Percentiles rank a stretch among this genome's conserved stretches.
Conservation (phyloP, 257 asterid genomes). For the Scutellaria barbata region DNA sequence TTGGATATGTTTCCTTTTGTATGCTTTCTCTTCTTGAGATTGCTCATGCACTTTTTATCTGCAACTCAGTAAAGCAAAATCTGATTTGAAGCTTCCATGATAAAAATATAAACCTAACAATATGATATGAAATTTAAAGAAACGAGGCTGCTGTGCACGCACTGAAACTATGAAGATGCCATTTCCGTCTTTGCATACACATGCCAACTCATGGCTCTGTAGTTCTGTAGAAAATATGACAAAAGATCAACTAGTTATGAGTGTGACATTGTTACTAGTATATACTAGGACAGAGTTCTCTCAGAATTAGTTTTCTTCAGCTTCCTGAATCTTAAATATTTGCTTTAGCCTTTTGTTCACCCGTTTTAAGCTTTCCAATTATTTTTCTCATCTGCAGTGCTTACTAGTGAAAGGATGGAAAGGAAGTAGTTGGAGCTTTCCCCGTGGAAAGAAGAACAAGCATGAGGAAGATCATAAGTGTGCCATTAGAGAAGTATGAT, state of each 20-base stretch:
- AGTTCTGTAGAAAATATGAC: background rate
- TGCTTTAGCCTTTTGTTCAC: no score
- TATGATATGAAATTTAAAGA: constrained; percentile 8
- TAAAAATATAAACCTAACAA: background rate
- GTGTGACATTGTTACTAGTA: background rate
- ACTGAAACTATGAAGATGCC: background rate
- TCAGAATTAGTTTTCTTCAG: background rate
- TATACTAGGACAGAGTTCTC: background rate
- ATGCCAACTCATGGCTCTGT: background rate
- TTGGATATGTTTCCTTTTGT: constrained; percentile 3
- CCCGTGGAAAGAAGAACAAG: constrained; percentile 86
- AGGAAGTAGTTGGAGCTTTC: constrained; percentile 94
- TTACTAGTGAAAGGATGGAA: constrained; percentile 89
- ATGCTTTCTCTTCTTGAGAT: background rate
- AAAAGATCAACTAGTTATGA: background rate
- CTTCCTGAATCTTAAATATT: background rate
- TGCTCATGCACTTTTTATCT: background rate
- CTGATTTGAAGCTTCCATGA: constrained; percentile 16
- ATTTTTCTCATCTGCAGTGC: constrained; percentile 52
- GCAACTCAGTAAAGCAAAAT: background rate
- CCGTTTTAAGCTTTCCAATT: no score
- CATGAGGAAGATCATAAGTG: constrained; percentile 87
- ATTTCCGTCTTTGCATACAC: background rate
- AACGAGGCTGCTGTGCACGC: background rate
- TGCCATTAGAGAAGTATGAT: constrained; percentile 81